Evolutionary conservation across 2,329 filamentous ascomycete genomes (phyloP).

Genomic region (Cladosporium sp.): DNA sequence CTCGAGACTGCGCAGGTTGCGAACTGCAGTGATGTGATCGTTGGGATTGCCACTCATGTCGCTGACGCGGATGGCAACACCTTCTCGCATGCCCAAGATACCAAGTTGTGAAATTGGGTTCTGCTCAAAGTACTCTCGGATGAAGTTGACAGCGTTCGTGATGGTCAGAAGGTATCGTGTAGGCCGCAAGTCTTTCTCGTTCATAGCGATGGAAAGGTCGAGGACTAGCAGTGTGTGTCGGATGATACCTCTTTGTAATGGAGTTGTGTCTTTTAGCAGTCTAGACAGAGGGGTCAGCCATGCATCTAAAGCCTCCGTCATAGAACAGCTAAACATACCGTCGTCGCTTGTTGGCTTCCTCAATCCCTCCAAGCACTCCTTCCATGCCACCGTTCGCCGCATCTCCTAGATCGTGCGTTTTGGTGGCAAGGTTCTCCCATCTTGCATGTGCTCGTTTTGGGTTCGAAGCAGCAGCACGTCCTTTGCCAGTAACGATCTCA

Average conservation of each 20-base stretch:
- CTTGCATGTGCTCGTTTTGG: constrained; percentile 28
- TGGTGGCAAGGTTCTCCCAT: constrained; percentile 32
- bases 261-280: constrained; percentile 87
- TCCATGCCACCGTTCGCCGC: constrained; percentile 30
- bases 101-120: constrained; percentile 96
- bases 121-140: constrained; percentile 94
- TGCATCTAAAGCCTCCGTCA: background rate
- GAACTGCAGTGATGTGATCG: constrained; percentile 76
- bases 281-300: constrained; percentile 42
- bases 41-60: constrained; percentile 89
- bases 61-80: constrained; percentile 77
- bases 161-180: constrained; percentile 79
- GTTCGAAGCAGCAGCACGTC: constrained; percentile 21
- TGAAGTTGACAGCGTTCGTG: constrained; percentile 79
- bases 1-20: constrained; percentile 47
- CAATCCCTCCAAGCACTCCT: constrained; percentile 31
- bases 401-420: constrained; percentile 31
- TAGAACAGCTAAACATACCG: constrained; percentile 18
- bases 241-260: constrained; percentile 93
- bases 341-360: constrained; percentile 34
- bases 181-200: constrained; percentile 88
- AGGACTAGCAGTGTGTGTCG: constrained; percentile 88
- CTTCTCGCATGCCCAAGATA: constrained; percentile 89
- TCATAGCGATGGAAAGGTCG: constrained; percentile 90
- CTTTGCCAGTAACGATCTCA: constrained; percentile 19